Evolutionary conservation across 768 basidiomycete species (phyloP), one percentile per base, ranked within the genome.

Genomic region (Daedaleopsis sinensis): DNA sequence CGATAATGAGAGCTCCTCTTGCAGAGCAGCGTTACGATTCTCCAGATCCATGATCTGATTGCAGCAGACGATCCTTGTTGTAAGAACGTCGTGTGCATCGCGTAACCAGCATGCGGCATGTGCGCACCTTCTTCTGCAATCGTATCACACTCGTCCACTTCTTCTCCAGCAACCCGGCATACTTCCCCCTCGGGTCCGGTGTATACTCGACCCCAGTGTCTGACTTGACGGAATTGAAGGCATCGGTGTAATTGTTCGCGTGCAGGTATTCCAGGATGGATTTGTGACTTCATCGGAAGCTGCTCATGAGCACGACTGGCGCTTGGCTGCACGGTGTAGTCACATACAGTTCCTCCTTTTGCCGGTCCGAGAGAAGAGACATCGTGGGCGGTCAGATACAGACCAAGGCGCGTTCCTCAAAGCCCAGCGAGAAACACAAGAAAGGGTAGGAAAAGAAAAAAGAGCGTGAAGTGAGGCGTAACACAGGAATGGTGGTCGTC

Each of bases 111-210:
- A 7, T 7, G 1, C 10, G 46, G 13, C 27, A 38, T 64, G 63
- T 48, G 46, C 70, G 64, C 62, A 90, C 94, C 87, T 96, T 96
- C 82, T 96, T 93, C 79, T 98, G 96, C 72, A 98, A 76, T 66
- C 96, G 84, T 60, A 98, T 96, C 37, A 97, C 94, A 70, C 90
- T 93, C 52, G 93, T 96, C 96, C 96, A 98, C 76, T 98, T 98
- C 88, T 96, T 96, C 80, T 94, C 96, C 62, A 98, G 77, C 58
- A 98, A 77, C 1, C 94, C 95, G 1, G 88, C 87, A 69, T 88
- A 90, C 73, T 92, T 90, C 53, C 93, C 87, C 72, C 91, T 94
- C 23, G 93, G 86, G 79, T 96, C 94, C 16, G 91, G 91, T 4
- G 82, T 80, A 72, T 90, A 91, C 61, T 88, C 85, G 27, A 82